These are phyloP conservation scores for Ganoderma leucocontextum DNA, from an alignment of 1,284 basidiomycete genomes.

Conservation along the genomic window DNA sequence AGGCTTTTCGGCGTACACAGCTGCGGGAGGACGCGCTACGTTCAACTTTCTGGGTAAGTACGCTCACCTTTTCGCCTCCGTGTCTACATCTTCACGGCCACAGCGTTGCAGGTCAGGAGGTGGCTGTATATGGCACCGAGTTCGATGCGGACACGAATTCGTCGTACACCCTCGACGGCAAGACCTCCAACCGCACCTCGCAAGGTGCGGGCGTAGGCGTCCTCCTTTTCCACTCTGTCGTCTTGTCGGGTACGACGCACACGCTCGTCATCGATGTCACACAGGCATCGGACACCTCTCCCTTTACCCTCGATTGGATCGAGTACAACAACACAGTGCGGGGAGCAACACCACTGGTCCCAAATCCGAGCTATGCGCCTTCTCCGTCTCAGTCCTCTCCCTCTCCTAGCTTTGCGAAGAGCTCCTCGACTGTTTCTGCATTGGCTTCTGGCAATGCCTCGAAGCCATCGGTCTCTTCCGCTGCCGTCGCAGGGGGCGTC, in stretches of 20 bases:
- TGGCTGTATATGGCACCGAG: not conserved
- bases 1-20: not conserved
- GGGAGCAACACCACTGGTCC: not conserved
- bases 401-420: not conserved
- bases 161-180: not conserved
- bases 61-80: too few relatives aligned
- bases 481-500: not conserved
- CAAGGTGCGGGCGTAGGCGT: not conserved
- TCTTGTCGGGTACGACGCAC: not conserved
- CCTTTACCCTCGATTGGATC: slow-evolving; percentile 5
- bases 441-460: not conserved
- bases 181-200: not conserved
- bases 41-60: slow-evolving; percentile 1
- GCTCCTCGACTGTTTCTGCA: not conserved
- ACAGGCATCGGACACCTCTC: not conserved
- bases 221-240: not conserved
- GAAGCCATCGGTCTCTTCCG: not conserved
- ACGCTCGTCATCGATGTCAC: slow-evolving; percentile 7
- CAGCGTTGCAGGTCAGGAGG: not conserved
- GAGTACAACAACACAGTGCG: slow-evolving; percentile 9
- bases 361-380: not conserved
- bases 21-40: not conserved
- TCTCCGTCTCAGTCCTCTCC: not conserved
- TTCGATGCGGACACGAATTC: not conserved
- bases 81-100: not conserved